Evolutionary conservation across 495 filamentous ascomycete species (phyloP).

Genomic region (Neurospora sp.): DNA sequence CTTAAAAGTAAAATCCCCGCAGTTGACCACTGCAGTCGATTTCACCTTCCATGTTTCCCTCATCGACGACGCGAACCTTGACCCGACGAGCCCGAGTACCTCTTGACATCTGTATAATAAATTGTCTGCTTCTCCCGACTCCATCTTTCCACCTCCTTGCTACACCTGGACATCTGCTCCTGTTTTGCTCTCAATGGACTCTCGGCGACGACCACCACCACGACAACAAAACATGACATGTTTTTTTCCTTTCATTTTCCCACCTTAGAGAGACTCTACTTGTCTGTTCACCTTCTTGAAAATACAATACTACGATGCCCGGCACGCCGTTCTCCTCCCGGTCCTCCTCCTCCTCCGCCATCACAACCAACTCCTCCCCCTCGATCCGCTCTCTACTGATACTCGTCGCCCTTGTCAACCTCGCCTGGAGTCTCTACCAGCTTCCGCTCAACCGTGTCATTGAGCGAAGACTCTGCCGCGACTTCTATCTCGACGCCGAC

Average conservation of each 20-base stretch:
- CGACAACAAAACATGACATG: not conserved
- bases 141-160: not conserved
- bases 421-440: conserved; percentile 35
- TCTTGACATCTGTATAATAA: no score
- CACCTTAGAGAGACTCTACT: not conserved
- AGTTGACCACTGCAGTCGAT: not conserved
- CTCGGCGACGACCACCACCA: not conserved
- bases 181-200: not conserved
- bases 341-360: not conserved
- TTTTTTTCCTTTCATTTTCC: not conserved
- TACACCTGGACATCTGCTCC: not conserved
- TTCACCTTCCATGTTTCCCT: not conserved
- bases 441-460: conserved; percentile 39
- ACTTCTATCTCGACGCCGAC: conserved; percentile 31
- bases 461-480: conserved; percentile 36
- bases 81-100: no score
- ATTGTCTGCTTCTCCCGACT: not conserved
- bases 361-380: not conserved
- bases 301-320: not conserved
- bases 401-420: conserved; percentile 32
- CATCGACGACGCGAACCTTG: not conserved
- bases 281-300: not conserved
- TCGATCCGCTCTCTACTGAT: conserved; percentile 24
- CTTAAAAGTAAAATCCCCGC: not conserved
- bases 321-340: not conserved